These are phyloP conservation scores for Neopestalotiopsis sp. DNA, from an alignment of 2,329 filamentous ascomycete species.

Conservation along the genomic window DNA sequence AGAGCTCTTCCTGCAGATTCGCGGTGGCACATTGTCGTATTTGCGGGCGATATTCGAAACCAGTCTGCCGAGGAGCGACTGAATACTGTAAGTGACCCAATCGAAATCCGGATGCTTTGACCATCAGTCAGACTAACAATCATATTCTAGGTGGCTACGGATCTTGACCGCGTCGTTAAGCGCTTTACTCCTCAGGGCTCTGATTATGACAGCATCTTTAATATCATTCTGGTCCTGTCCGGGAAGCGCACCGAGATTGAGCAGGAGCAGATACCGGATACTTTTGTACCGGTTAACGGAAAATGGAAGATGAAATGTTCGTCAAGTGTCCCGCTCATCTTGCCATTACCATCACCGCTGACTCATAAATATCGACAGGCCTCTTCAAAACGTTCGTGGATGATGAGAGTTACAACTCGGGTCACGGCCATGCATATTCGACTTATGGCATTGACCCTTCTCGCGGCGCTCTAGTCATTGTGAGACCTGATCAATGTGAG, in stretches of 20 bases:
- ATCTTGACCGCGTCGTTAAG: constrained; percentile 31
- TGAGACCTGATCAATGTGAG: constrained; percentile 67
- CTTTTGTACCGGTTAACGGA: constrained; percentile 61
- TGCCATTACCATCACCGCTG: not conserved
- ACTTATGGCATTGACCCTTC: constrained; percentile 55
- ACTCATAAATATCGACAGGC: constrained; percentile 41
- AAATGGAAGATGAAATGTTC: constrained; percentile 59
- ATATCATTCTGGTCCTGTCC: constrained; percentile 58
- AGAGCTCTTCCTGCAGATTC: constrained; percentile 53
- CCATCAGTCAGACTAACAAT: constrained; percentile 9
- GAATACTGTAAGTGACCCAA: constrained; percentile 29
- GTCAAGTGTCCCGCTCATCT: constrained; percentile 12
- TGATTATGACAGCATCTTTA: constrained; percentile 61
- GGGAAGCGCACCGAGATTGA: constrained; percentile 53
- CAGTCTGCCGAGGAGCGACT: constrained; percentile 34
- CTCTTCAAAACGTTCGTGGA: constrained; percentile 64
- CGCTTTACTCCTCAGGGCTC: constrained; percentile 45
- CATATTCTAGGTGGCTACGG: constrained; percentile 25
- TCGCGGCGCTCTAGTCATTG: constrained; percentile 53
- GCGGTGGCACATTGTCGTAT: constrained; percentile 54
- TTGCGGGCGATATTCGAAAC: constrained; percentile 55
- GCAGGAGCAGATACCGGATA: constrained; percentile 56
- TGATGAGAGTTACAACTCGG: constrained; percentile 58
- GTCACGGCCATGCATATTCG: constrained; percentile 62
- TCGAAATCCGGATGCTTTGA: not conserved